phyloP scores from a whole-genome alignment of 2,329 filamentous ascomycete genomes.

The Gaeumannomyces sp. region DNA sequence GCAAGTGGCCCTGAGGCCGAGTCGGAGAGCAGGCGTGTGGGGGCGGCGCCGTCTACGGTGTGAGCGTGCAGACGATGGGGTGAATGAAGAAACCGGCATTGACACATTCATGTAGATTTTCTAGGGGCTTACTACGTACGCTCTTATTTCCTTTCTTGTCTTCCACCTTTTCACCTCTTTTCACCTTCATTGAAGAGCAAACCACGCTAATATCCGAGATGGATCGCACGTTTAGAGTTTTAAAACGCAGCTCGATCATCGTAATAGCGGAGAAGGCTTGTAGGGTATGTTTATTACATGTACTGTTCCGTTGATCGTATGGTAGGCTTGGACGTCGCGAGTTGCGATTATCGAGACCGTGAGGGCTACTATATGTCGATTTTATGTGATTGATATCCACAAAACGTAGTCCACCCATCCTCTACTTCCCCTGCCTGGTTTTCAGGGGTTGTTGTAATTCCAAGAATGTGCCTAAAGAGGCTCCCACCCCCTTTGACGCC shows the following conservation, averaged over 20 bases:
- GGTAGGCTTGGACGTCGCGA: too few species aligned
- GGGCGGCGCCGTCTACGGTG: too few species aligned
- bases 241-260: neutral
- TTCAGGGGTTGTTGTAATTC: neutral
- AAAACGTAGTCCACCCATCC: neutral
- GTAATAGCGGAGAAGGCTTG: neutral
- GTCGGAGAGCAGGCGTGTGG: too few species aligned
- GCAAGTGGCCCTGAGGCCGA: neutral
- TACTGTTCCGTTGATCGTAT: neutral
- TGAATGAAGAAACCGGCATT: neutral
- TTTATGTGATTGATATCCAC: constrained; percentile 2
- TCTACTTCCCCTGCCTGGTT: neutral
- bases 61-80: neutral
- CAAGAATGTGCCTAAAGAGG: neutral
- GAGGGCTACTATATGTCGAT: neutral
- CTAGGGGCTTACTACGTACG: neutral
- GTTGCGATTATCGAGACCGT: neutral
- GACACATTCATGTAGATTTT: neutral
- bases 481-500: neutral
- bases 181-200: neutral
- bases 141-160: neutral
- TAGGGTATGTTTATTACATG: neutral
- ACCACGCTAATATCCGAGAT: too few species aligned
- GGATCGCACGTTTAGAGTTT: too few species aligned
- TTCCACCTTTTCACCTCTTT: neutral